These are phyloP conservation scores for Lasiodiplodia theobromae DNA, from an alignment of 2,329 filamentous ascomycete genomes.

Conservation along the genomic window DNA sequence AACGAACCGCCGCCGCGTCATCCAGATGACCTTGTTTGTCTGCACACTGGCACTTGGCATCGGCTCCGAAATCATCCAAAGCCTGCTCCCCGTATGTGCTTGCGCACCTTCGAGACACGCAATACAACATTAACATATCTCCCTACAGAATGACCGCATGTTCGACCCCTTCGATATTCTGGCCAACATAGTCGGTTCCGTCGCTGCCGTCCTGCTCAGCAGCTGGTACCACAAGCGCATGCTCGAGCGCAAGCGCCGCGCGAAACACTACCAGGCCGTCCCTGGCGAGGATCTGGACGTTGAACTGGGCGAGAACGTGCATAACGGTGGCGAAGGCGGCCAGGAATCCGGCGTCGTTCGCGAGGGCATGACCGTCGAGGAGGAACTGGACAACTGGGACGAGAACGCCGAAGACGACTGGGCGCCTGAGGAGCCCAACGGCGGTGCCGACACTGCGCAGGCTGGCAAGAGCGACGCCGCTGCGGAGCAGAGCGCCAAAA, in stretches of 20 bases:
- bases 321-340: constrained; percentile 30
- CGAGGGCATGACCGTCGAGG: constrained; percentile 63
- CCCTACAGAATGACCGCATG: constrained; percentile 52
- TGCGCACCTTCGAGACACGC: not conserved
- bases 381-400: constrained; percentile 93
- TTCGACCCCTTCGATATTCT: constrained; percentile 86
- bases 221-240: constrained; percentile 95
- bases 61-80: constrained; percentile 79
- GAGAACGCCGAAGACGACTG: constrained; percentile 75
- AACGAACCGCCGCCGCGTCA: constrained; percentile 81
- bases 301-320: constrained; percentile 72
- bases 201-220: constrained; percentile 74
- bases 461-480: constrained; percentile 6
- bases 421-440: constrained; percentile 63
- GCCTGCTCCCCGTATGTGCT: constrained; percentile 66
- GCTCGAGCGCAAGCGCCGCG: constrained; percentile 82
- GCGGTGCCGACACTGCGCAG: constrained; percentile 23
- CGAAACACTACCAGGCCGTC: constrained; percentile 78
- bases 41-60: constrained; percentile 77
- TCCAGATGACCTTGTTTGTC: constrained; percentile 82
- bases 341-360: constrained; percentile 72
- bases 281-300: constrained; percentile 68
- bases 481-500: constrained; percentile 15
- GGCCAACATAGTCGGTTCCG: constrained; percentile 83
- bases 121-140: not conserved